phyloP scores from a whole-genome alignment of 73 alveolate genomes.

The Tetrahymena borealis region DNA sequence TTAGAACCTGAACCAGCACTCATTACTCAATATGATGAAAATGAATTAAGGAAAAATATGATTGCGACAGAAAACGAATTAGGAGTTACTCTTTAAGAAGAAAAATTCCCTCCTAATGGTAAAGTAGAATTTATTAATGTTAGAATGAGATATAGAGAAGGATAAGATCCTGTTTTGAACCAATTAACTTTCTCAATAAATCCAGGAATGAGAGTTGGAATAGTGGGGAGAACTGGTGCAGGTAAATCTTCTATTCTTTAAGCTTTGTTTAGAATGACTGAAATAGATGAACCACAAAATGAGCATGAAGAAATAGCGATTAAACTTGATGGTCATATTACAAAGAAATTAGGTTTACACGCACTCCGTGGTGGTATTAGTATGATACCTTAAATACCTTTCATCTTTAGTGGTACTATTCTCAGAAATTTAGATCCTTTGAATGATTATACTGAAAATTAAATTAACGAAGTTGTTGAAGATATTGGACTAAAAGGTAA shows the following conservation, averaged over 20 bases:
- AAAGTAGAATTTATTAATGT: constrained; percentile 13
- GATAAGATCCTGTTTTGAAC: constrained; percentile 14
- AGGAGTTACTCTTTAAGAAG: background rate
- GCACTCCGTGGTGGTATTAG: constrained; percentile 54
- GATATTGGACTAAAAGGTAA: constrained; percentile 13
- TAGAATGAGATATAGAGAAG: constrained; percentile 33
- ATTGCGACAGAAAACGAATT: background rate
- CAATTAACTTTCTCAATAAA: constrained; percentile 1
- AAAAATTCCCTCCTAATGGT: background rate
- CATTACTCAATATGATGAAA: background rate
- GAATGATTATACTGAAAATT: constrained; percentile 38
- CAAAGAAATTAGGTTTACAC: constrained; percentile 48
- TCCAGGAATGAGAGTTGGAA: constrained; percentile 30
- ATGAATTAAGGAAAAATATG: background rate
- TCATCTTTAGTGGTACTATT: constrained; percentile 56
- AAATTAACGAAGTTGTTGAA: constrained; percentile 46
- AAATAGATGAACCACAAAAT: constrained; percentile 36
- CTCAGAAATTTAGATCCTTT: constrained; percentile 76
- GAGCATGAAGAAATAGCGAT: background rate
- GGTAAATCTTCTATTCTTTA: constrained; percentile 45
- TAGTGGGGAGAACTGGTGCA: constrained; percentile 56
- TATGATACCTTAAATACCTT: constrained; percentile 69
- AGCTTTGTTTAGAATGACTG: constrained; percentile 52
- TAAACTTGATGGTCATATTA: constrained; percentile 42
- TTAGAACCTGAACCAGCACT: background rate